Base-by-base conservation (phyloP, 169 alveolate species). In the Sarcocystis neurona region DNA sequence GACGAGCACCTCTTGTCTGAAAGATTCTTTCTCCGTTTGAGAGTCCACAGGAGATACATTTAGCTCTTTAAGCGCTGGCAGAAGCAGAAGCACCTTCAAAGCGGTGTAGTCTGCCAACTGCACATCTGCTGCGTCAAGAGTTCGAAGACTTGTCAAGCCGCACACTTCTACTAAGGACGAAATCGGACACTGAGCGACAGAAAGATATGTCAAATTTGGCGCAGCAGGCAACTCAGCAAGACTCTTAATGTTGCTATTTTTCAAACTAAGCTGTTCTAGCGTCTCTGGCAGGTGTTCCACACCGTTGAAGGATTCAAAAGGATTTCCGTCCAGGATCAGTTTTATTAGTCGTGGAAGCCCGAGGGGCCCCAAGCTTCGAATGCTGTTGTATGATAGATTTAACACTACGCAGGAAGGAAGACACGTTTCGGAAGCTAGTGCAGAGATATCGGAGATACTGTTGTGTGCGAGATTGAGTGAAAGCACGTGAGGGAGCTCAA, bases 281-380 rank as follows among this genome's bases (percentile, higher is more conserved):
- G 86, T 47, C 58, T 72, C 56, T 23, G 91, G 91, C 10, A 85
- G 84, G 2, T 60, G 70, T 46, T 43, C 91, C 32, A 87, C 82
- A 34, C 88, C 87, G n/a, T 77, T 84, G 47, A 87, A n/a, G 12
- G 91, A 77, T 41, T 66, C 50, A 0, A 87, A 53, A 30, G 91
- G 91, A 79, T 87, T 87, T 44, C 88, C 91, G 30, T 87, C 91
- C 32, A 87, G 91, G 4, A 88, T 74, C 18, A 87, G 91, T 23
- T 85, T 85, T 23, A 88, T 58, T 39, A 87, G 68, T 39, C 82
- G 84, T 60, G 66, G 91, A n/a, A 87, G 87, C 4, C 46, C 75
- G 43, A 87, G 50, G 70, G 63, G 50, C 10, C 82, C 74, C 37
- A 74, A 58, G 75, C 34, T 78, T 37, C 66, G 23, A 46, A 89